These are phyloP conservation scores for Akebia trifoliata DNA, from an alignment of 164 flowering plant genomes.

Conservation along the genomic window DNA sequence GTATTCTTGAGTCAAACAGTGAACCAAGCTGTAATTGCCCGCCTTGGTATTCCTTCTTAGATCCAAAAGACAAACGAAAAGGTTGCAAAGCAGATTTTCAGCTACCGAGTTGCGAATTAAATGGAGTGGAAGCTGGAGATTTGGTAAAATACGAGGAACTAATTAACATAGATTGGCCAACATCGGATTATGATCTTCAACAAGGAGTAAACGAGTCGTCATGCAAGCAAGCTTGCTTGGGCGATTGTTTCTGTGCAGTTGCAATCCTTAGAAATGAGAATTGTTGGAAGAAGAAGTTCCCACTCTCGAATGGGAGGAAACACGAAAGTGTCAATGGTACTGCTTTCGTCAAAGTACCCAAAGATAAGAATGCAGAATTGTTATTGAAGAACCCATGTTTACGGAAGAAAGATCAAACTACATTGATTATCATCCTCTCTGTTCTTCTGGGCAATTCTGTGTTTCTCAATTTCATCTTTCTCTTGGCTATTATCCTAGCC, in stretches of 20 bases:
- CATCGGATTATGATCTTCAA: slow-evolving; percentile 21
- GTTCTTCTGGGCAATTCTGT: slow-evolving; percentile 26
- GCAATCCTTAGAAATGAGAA: slow-evolving; percentile 9
- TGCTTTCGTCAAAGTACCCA: slow-evolving; percentile 27
- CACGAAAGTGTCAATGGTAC: background rate
- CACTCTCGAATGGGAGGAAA: slow-evolving; percentile 26
- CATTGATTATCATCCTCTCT: slow-evolving; percentile 14
- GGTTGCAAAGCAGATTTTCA: slow-evolving; percentile 30
- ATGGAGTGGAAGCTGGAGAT: background rate
- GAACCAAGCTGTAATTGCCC: slow-evolving; percentile 39
- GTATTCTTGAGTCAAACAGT: slow-evolving; percentile 15
- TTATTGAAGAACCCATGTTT: background rate
- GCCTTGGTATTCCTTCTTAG: slow-evolving; percentile 28
- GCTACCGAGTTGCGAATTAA: slow-evolving; percentile 16
- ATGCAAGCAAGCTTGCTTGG: slow-evolving; percentile 31
- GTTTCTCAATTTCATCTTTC: slow-evolving; percentile 12
- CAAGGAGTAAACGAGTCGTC: slow-evolving; percentile 6
- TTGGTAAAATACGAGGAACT: slow-evolving; percentile 11
- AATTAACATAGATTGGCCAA: slow-evolving; percentile 28
- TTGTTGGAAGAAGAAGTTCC: slow-evolving; percentile 47
- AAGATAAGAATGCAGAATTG: too few species aligned
- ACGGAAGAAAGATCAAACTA: slow-evolving; percentile 7
- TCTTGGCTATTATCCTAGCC: background rate
- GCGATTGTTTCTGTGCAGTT: slow-evolving; percentile 36
- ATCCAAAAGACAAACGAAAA: slow-evolving; percentile 21